Evolutionary conservation across 106 monocot species (phyloP), one percentile per base, ranked within the genome.

Genomic region (Apostasia shenzhenica): DNA sequence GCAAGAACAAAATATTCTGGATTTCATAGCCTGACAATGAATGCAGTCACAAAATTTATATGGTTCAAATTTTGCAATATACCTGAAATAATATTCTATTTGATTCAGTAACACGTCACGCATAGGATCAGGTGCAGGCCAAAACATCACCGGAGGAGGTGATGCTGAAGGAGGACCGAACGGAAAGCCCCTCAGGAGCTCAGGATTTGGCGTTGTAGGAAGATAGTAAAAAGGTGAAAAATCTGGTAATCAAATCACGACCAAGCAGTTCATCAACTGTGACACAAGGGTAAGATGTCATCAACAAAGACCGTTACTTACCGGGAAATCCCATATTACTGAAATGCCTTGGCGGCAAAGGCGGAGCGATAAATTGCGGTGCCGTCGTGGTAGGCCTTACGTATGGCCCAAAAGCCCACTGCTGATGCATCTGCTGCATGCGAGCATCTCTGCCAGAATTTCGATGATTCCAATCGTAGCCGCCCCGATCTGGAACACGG

Each of bases 11-110:
- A 49, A 73, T 26, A 26, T 26, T 26, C 26, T 26, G 26, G 26
- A 26, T 26, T 26, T 26, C 26, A 26, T 26, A 26, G 26, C 26
- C 26, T 26, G 26, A 26, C 26, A 26, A 26, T 26, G 26, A 26
- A 26, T 26, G 26, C 26, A 26, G 26, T 26, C 26, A 26, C 26
- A 26, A 26, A 26, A 26, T 26, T 68, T 26, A 26, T 26, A 26
- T 26, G 26, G 26, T 26, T 0, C 26, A 26, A 26, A 26, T 26
- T 26, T 26, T 26, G 26, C 26, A 26, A 73, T 41, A 10, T 11
- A 91, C 94, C 94, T 94, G 76, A 94, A 94, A 71, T 94, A 94
- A 74, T 82, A 94, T 9, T 94, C 84, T 76, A 94, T 94, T 72
- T 94, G 94, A 47, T 74, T 80, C 54, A 83, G 14, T 26, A 94